phyloP scores from a whole-genome alignment of 2,329 filamentous ascomycete species.

The Penicillium sp. region DNA sequence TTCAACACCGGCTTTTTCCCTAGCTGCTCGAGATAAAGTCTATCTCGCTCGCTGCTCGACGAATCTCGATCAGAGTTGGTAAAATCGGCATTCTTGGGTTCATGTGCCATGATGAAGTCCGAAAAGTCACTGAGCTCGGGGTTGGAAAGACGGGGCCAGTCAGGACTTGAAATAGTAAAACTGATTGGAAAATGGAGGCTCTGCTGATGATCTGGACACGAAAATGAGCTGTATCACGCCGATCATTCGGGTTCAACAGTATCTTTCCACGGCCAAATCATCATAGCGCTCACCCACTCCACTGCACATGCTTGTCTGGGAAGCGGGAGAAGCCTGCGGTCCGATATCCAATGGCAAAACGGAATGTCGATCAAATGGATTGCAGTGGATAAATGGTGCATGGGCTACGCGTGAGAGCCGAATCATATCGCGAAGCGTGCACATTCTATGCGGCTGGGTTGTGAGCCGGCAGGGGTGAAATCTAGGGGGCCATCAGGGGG shows the following conservation, averaged over 20 bases:
- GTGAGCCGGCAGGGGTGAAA: background rate
- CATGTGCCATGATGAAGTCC: background rate
- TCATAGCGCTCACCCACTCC: background rate
- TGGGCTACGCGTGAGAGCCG: background rate
- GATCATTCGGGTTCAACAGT: background rate
- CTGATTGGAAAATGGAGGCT: background rate
- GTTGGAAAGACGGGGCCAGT: background rate
- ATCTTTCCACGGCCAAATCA: background rate
- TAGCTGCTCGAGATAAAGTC: background rate
- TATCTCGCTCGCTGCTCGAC: background rate
- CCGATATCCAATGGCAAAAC: background rate
- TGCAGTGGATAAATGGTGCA: background rate
- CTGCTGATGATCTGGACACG: background rate
- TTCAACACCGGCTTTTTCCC: background rate
- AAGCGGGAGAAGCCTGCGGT: background rate
- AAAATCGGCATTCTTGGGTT: background rate
- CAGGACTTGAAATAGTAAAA: background rate
- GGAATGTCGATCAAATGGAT: background rate
- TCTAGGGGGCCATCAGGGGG: background rate
- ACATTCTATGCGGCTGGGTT: background rate
- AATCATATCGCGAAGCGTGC: background rate
- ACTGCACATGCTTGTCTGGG: background rate
- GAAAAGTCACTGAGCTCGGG: background rate
- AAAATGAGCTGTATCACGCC: background rate
- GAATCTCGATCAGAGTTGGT: background rate